Evolutionary conservation across 2,329 filamentous ascomycete species (phyloP), one percentile per base, ranked within the genome.

Genomic region (Talaromyces amestolkiae): DNA sequence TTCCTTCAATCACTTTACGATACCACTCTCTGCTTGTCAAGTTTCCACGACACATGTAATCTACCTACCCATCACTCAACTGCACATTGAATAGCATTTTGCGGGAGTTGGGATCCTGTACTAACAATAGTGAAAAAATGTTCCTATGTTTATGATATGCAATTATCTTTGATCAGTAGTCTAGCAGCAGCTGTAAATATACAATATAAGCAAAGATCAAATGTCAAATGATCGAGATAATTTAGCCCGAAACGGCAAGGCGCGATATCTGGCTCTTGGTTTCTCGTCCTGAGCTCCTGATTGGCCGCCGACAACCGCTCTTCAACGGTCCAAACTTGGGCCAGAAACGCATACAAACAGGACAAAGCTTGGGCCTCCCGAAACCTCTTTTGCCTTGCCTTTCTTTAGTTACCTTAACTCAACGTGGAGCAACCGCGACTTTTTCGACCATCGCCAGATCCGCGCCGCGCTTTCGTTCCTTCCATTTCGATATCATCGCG

Each of bases 341-440:
- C 56, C 8, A 59, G 37, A 59, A 59, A 27, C 56, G 7, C 35
- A n/a, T 37, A 19, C 56, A 43, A 58, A n/a, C 24, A 11, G 37
- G 3, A 31, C 27, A 41, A 71, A 77, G 76, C 76, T 77, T 75
- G 75, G 76, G 71, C 75, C 75, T 74, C 27, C 56, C 49, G 49
- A 49, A 51, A 53, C 49, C 24, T 33, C 49, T 53, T 53, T 53
- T 47, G 39, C 39, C 39, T 17, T 33, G 15, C 47, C 22, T 15
- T 22, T 19, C 43, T 19, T 3, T 22, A 45, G 2, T 13, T 15
- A 11, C 6, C 13, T 24, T 24, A 51, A 51, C 24, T 31, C 56
- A 71, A 71, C 69, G 70, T 72, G 74, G 72, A 75, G 74, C 27
- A 37, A 76, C 77, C 76, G 76, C 76, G 76, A 77, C 75, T 76